A percentile compares a stretch with the other conserved stretches of the same genome.
Evolutionary conservation across 2,329 filamentous ascomycete species (phyloP).

Genomic region (Claviceps cyperi): DNA sequence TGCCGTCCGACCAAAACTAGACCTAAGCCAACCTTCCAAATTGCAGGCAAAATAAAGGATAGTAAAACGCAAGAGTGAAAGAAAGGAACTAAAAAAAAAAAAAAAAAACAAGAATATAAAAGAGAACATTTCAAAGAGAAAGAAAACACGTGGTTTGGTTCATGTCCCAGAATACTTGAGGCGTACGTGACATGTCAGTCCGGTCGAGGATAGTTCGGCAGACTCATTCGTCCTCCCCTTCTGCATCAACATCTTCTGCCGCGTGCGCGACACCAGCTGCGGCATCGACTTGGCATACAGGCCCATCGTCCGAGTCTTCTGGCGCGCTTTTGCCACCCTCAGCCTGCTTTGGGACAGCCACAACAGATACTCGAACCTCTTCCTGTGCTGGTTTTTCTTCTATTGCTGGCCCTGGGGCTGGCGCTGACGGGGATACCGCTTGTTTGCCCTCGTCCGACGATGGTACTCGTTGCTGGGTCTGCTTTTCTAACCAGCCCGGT

Average conservation of each 20-base stretch:
- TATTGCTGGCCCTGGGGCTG: slow-evolving; percentile 3
- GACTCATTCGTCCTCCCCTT: background rate
- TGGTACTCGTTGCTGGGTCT: slow-evolving; percentile 8
- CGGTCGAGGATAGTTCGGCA: too few relatives aligned
- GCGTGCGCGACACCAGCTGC: background rate
- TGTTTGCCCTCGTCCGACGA: slow-evolving; percentile 7
- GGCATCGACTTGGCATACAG: slow-evolving; percentile 1
- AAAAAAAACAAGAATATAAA: background rate
- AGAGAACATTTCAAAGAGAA: background rate
- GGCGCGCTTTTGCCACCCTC: slow-evolving; percentile 9
- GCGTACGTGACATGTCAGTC: background rate
- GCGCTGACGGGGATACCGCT: background rate
- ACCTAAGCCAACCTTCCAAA: too few relatives aligned
- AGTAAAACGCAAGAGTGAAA: background rate
- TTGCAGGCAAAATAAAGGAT: background rate
- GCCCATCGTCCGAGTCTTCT: background rate
- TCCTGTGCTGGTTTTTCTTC: slow-evolving; percentile 17
- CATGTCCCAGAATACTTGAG: background rate
- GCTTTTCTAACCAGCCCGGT: slow-evolving; percentile 35
- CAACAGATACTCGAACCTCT: slow-evolving; percentile 19
- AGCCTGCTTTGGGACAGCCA: slow-evolving; percentile 8
- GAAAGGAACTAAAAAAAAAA: background rate
- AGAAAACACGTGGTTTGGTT: background rate
- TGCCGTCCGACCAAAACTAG: too few relatives aligned
- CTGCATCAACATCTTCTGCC: background rate